These are phyloP conservation scores for Aspergillus calidoustus DNA, from an alignment of 2,329 filamentous ascomycete species.

Conservation along the genomic window DNA sequence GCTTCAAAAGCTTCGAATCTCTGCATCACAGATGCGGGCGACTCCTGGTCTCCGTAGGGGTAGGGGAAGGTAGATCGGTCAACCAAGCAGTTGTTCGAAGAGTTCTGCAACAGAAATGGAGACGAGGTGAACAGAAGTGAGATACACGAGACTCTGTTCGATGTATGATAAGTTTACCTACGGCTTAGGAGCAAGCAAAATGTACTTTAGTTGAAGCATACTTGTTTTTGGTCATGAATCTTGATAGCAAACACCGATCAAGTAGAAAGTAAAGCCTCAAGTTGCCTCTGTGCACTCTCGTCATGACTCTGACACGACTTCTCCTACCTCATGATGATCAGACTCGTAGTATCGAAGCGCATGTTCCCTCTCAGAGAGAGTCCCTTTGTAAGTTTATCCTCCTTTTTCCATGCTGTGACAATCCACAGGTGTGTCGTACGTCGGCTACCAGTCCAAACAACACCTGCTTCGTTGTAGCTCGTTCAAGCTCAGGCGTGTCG, in stretches of 20 bases:
- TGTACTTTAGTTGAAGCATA: not conserved
- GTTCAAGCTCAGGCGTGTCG: no score
- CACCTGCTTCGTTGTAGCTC: not conserved
- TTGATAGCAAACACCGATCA: not conserved
- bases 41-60: not conserved
- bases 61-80: not conserved
- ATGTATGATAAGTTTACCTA: not conserved
- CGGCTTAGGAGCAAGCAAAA: not conserved
- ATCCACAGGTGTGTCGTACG: not conserved
- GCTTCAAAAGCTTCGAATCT: slow-evolving; percentile 24
- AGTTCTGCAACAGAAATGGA: not conserved
- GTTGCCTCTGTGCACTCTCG: not conserved
- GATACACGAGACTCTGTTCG: not conserved
- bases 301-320: not conserved
- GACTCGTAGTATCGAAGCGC: not conserved
- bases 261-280: not conserved
- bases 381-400: not conserved
- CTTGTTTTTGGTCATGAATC: not conserved
- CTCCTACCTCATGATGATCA: not conserved
- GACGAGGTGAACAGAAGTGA: not conserved
- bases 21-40: slow-evolving; percentile 21
- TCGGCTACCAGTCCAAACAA: not conserved
- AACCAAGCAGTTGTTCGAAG: no score
- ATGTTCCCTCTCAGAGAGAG: not conserved
- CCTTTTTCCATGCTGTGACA: not conserved